A percentile compares a stretch with the other conserved stretches of the same genome.
Conservation (phyloP, 1,284 basidiomycete species). For the Lignosus rhinocerotis region DNA sequence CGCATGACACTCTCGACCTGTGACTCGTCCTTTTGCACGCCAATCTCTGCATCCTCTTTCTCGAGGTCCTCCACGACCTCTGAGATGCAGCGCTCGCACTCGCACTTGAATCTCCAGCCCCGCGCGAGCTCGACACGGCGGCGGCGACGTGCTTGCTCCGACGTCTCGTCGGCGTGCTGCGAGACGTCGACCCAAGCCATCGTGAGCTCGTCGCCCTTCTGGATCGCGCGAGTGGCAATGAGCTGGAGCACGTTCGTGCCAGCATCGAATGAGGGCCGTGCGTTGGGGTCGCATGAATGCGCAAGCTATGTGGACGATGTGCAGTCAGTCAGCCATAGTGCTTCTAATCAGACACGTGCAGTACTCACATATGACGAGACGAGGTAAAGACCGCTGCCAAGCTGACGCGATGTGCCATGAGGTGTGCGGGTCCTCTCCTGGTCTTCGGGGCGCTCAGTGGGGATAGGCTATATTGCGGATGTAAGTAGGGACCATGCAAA, state of each 20-base stretch:
- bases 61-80: conserved; percentile 46
- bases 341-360: neutral
- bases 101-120: conserved; percentile 78
- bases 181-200: conserved; percentile 72
- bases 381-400: conserved; percentile 71
- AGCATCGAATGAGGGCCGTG: conserved; percentile 58
- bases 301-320: conserved; percentile 41
- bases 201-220: conserved; percentile 72
- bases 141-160: conserved; percentile 55
- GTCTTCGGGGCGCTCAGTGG: conserved; percentile 59
- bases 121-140: conserved; percentile 72
- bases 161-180: conserved; percentile 52
- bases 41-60: conserved; percentile 31
- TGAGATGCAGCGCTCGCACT: conserved; percentile 59
- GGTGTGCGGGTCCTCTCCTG: conserved; percentile 73
- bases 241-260: conserved; percentile 68
- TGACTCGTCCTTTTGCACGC: conserved; percentile 53
- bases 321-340: neutral
- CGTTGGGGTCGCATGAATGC: conserved; percentile 72
- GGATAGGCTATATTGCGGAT: conserved; percentile 43
- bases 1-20: conserved; percentile 53
- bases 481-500: neutral
- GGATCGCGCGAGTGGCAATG: conserved; percentile 61
- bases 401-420: conserved; percentile 68
- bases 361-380: conserved; percentile 69